phyloP scores from a whole-genome alignment of 345 rosid species.

The Moricandia arvensis region DNA sequence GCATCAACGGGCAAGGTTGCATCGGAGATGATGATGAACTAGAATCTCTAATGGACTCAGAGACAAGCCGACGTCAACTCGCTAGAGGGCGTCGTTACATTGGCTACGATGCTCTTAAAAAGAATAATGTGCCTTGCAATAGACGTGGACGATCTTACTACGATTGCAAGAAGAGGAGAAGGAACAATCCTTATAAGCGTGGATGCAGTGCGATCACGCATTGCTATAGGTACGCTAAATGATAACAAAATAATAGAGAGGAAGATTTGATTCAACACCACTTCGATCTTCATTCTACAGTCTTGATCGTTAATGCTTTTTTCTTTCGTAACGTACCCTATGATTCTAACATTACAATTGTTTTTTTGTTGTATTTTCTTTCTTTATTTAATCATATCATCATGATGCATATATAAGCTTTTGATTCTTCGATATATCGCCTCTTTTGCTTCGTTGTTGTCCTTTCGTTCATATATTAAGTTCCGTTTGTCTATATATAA shows the following conservation, averaged over 20 bases:
- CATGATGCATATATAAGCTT: conserved; percentile 35
- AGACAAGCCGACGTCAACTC: conserved; percentile 38
- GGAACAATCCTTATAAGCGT: conserved; percentile 51
- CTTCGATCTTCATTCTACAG: conserved; percentile 22
- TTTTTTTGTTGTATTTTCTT: not conserved
- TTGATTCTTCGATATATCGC: conserved; percentile 10
- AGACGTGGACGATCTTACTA: conserved; percentile 53
- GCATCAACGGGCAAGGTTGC: conserved; percentile 33
- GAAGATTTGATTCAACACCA: conserved; percentile 17
- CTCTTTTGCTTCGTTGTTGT: conserved; percentile 7
- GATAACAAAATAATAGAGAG: conserved; percentile 14
- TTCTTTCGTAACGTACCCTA: conserved; percentile 23
- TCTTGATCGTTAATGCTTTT: conserved; percentile 21
- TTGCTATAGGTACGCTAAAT: conserved; percentile 43
- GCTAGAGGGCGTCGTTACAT: conserved; percentile 37
- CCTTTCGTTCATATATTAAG: conserved; percentile 32
- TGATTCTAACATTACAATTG: not conserved
- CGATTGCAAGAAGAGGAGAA: conserved; percentile 38
- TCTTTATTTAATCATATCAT: conserved; percentile 12
- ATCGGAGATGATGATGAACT: conserved; percentile 37
- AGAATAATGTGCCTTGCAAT: conserved; percentile 45
- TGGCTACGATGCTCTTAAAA: conserved; percentile 45
- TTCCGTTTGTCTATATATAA: conserved; percentile 18
- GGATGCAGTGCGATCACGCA: conserved; percentile 54
- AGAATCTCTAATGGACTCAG: conserved; percentile 44